Evolutionary conservation across 257 asterid genomes (phyloP), one percentile per base, ranked within the genome.

Genomic region (Nicotiana knightiana): DNA sequence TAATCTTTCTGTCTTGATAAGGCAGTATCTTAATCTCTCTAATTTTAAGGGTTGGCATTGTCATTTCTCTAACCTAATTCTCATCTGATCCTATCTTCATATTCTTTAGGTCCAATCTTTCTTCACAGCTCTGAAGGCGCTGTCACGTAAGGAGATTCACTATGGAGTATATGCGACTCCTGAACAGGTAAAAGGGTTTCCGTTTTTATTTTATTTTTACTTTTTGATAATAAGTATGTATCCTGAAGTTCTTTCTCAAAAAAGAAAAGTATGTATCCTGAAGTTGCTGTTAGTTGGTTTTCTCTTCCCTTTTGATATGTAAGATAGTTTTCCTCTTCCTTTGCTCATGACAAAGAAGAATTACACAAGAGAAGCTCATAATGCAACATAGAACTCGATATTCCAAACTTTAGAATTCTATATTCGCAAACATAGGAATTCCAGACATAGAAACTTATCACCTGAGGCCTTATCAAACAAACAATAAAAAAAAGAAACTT

Each of bases 151-250:
- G 84, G 95, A 94, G 80, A 86, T 94, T 35, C 95, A 94, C 80
- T 94, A 90, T 88, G 98, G 98, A 85, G 84, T 90, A 80, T 90
- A 92, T 93, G 98, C 98, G 70, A 92, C 97, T 68, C 79, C 92
- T 62, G 98, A 94, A 81, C 98, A 94, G 95, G 98, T 94, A 85
- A 28, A 54, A 48, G 58, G 53, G 55, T 71, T 67, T 68, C 11
- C 63, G 54, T 37, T 67, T 54, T 9, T 28, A 28, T 21, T 21
- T 21, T 21, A 21, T 81, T 9, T 28, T 9, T 43, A 39, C 17
- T 51, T 51, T 51, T 53, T 53, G 17, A 3, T 24, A 26, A 15
- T 6, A 48, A 46, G 59, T 4, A 21, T 28, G 43, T 51, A 24
- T 75, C 63, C 80, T 51, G 58, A 13, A 43, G 51, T 48, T 73